Evolutionary conservation across 306 rosid species (phyloP).

Genomic region (Castanea sativa): DNA sequence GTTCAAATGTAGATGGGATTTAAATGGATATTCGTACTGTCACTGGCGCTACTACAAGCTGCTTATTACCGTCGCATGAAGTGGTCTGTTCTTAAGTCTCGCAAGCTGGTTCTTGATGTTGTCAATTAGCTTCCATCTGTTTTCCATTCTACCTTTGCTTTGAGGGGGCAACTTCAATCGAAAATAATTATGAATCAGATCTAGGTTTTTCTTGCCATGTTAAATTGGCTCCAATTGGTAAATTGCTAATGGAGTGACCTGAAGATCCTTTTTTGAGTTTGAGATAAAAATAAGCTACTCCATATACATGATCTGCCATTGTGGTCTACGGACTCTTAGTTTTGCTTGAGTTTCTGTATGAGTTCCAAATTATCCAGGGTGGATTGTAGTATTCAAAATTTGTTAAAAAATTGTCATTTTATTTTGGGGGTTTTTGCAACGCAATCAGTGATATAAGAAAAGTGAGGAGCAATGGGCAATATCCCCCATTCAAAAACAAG

Average conservation of each 20-base stretch:
- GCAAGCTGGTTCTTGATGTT: conserved; percentile 95
- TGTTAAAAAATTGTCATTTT: not conserved
- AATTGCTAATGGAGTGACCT: conserved; percentile 49
- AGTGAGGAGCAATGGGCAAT: not conserved
- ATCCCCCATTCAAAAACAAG: not conserved
- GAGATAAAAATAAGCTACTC: conserved; percentile 55
- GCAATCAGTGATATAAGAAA: not conserved
- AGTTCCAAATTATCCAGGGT: conserved; percentile 9
- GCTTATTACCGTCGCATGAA: conserved; percentile 85
- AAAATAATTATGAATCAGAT: conserved; percentile 60
- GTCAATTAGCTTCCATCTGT: conserved; percentile 60
- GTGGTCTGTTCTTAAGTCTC: conserved; percentile 95
- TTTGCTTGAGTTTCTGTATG: conserved; percentile 19
- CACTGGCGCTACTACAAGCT: conserved; percentile 91
- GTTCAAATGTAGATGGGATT: conserved; percentile 84
- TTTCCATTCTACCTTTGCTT: conserved; percentile 33
- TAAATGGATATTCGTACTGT: conserved; percentile 93
- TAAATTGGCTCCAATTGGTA: conserved; percentile 34
- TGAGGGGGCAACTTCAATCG: conserved; percentile 34
- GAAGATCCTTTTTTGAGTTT: conserved; percentile 43
- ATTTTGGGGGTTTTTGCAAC: not conserved
- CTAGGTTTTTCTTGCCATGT: conserved; percentile 41
- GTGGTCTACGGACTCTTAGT: conserved; percentile 26
- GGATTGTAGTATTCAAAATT: not conserved
- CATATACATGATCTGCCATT: conserved; percentile 19